Evolutionary conservation across 805 yeast genomes (phyloP), one percentile per base, ranked within the genome.

Genomic region (Jamesozyma hellenica): DNA sequence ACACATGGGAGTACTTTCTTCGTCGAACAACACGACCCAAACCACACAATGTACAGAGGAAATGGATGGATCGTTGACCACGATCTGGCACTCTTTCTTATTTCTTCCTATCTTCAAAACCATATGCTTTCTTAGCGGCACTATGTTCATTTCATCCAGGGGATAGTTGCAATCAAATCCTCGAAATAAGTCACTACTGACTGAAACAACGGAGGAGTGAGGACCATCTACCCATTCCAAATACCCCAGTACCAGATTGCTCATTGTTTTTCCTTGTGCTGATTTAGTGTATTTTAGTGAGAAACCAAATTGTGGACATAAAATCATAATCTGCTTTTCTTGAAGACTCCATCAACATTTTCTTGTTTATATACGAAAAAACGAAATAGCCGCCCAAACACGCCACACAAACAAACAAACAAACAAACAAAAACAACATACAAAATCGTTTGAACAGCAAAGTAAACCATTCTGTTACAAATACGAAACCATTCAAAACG

Each of bases 11-110:
- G 64, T 50, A 6, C 69, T 64, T 4, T 60, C 57, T 0, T 65
- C 66, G 49, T 75, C 80, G 51, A 77, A 77, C 32, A 68, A 60
- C 4, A 70, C 58, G 0, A 61, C 56, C 77, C 77, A 73, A 4
- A 73, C 46, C 7, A 57, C 46, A 39, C 74, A 75, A 48, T 77
- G 82, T 0, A 59, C 40, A 2, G 63, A 48, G 0, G 80, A 74
- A 2, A 75, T 55, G 2, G 65, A 58, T 0, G 64, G 60, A 43
- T 69, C 63, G 3, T 51, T 40, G 2, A 70, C 32, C 3, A 61
- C 44, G 6, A 71, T 32, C 6, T 65, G 52, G 41, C 60, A 55
- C 21, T 60, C 63, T 5, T 48, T 43, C 2, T 40, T 42, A 18
- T 57, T 55, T 29, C 81, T 60, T 1, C 81, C 81, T 26, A 74